Evolutionary conservation across 1,139 yeast genomes (phyloP), one percentile per base, ranked within the genome.

Genomic region (Magnusiomyces suaveolens): DNA sequence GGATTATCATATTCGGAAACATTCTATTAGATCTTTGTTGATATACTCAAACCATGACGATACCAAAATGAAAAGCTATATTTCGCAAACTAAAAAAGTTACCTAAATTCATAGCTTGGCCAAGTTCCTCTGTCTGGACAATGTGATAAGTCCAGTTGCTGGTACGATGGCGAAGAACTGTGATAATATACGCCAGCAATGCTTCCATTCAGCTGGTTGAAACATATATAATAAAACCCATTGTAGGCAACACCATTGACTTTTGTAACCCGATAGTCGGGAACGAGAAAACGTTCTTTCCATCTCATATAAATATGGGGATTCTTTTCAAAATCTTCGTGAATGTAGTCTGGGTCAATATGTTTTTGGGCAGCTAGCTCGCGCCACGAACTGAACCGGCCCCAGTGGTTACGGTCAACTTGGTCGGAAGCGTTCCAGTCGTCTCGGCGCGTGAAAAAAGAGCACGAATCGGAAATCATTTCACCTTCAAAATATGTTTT

Each of bases 401-500:
- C 77, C 97, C 97, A 90, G 70, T 89, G 96, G 59, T 82, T 87
- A 52, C 87, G 70, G 70, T 89, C 97, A 57, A 83, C 84, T 55
- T 78, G 77, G 53, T 79, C 79, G 46, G 72, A 73, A 1, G 95
- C 77, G 3, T 82, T 84, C 89, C 89, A 81, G 32, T 72, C 66
- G 33, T 65, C 71, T 54, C 68, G 73, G 47, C 70, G 69, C 41
- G 84, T 81, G 62, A 66, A 70, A 61, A 76, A 80, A 43, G 76
- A 75, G 57, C 71, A 69, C 52, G 63, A 80, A 68, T 76, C 83
- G 59, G 88, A 85, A 47, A 89, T 81, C 59, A 89, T 85, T 65
- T 87, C 96, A 3, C 90, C 94, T 62, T 83, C 87, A 71, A 90
- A 90, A 65, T 84, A 89, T 0, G 97, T 90, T 16, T 87, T 81